Evolutionary conservation across 495 filamentous ascomycete genomes (phyloP).

Genomic region (Mytilinidion resinicola): DNA sequence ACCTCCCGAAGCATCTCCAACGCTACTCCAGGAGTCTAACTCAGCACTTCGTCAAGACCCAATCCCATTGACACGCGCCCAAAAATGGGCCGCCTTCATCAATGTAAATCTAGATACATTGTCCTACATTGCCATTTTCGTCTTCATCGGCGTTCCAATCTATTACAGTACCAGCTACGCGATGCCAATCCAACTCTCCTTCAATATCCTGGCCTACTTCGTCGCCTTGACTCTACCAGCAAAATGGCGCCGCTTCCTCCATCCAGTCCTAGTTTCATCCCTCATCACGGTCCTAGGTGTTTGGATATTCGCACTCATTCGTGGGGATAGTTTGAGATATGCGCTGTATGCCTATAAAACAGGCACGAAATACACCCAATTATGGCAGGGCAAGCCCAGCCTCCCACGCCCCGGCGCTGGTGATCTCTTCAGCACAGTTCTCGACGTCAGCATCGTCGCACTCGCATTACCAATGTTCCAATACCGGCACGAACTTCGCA

Average conservation of each 20-base stretch:
- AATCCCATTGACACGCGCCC: conserved; percentile 39
- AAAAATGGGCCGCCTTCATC: conserved; percentile 41
- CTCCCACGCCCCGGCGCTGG: conserved; percentile 42
- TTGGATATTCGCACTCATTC: conserved; percentile 42
- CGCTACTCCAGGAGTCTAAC: background rate
- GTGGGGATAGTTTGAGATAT: conserved; percentile 29
- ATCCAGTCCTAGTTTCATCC: conserved; percentile 48
- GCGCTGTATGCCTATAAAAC: conserved; percentile 42
- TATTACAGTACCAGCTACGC: conserved; percentile 47
- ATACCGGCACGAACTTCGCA: conserved; percentile 44
- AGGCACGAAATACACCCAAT: conserved; percentile 40
- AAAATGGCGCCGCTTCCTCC: conserved; percentile 41
- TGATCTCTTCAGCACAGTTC: conserved; percentile 43
- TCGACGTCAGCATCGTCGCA: conserved; percentile 49
- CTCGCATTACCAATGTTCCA: conserved; percentile 51
- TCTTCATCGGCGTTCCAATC: conserved; percentile 45
- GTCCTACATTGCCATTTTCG: conserved; percentile 39
- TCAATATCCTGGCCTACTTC: conserved; percentile 47
- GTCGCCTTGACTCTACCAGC: conserved; percentile 42
- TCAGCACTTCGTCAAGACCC: conserved; percentile 32
- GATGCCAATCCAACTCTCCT: conserved; percentile 47
- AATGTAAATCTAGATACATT: conserved; percentile 40
- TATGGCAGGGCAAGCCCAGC: conserved; percentile 35
- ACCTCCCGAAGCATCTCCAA: conserved; percentile 29
- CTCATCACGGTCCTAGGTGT: conserved; percentile 40